Evolutionary conservation across 306 rosid genomes (phyloP).

Genomic region (Cucumis sativus): Cucumber_9930_V3 NC_026661.2:5175501-5176000

Average conservation of each 20-base stretch:
- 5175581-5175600: constrained; percentile 61
- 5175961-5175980: not conserved
- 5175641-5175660: constrained; percentile 73
- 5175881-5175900: not conserved
- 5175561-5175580: constrained; percentile 23
- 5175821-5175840: constrained; percentile 24
- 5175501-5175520: too few species aligned
- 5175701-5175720: not conserved
- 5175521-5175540: too few species aligned
- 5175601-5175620: constrained; percentile 51
- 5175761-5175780: constrained; percentile 28
- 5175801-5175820: constrained; percentile 20
- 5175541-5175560: not conserved
- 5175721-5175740: not conserved
- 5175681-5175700: constrained; percentile 7
- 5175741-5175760: not conserved
- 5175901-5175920: not conserved
- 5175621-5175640: constrained; percentile 59
- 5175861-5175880: not conserved
- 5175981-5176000: not conserved
- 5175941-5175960: not conserved
- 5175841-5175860: not conserved
- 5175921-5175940: not conserved
- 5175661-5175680: constrained; percentile 66
- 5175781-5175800: constrained; percentile 29